Evolutionary conservation across 2,329 filamentous ascomycete species (phyloP).

Genomic region (Aspergillus sojae): DNA sequence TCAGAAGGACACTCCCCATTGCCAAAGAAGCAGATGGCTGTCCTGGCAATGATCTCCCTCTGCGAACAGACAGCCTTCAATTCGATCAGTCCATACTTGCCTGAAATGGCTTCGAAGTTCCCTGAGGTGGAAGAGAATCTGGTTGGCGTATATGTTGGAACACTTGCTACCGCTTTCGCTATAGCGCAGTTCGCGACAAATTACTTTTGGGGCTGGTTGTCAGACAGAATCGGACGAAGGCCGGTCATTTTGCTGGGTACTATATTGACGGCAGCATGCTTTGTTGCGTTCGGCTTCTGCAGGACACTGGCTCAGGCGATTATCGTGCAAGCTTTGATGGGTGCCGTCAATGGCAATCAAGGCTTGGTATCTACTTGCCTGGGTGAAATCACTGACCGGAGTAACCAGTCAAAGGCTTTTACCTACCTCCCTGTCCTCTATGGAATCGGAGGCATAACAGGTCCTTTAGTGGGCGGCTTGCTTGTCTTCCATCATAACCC

Average conservation of each 20-base stretch:
- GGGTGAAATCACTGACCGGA: constrained; percentile 91
- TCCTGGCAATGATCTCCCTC: constrained; percentile 85
- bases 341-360: constrained; percentile 90
- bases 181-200: constrained; percentile 91
- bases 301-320: constrained; percentile 80
- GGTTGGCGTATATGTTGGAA: constrained; percentile 84
- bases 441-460: constrained; percentile 88
- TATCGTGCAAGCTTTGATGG: constrained; percentile 85
- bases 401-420: constrained; percentile 91
- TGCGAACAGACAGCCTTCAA: constrained; percentile 96
- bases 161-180: constrained; percentile 88
- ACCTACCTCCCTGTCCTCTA: constrained; percentile 97
- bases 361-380: constrained; percentile 91
- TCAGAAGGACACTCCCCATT: constrained; percentile 64
- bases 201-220: constrained; percentile 85
- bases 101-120: constrained; percentile 86
- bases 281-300: constrained; percentile 86
- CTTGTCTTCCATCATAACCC: constrained; percentile 68
- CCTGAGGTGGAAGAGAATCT: constrained; percentile 72
- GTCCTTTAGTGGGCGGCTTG: constrained; percentile 85
- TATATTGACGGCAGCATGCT: constrained; percentile 77
- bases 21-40: constrained; percentile 77
- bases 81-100: constrained; percentile 92
- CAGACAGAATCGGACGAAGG: constrained; percentile 77
- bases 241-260: constrained; percentile 83